Evolutionary conservation across 768 basidiomycete species (phyloP).

Genomic region (Kwoniella europaea): DNA sequence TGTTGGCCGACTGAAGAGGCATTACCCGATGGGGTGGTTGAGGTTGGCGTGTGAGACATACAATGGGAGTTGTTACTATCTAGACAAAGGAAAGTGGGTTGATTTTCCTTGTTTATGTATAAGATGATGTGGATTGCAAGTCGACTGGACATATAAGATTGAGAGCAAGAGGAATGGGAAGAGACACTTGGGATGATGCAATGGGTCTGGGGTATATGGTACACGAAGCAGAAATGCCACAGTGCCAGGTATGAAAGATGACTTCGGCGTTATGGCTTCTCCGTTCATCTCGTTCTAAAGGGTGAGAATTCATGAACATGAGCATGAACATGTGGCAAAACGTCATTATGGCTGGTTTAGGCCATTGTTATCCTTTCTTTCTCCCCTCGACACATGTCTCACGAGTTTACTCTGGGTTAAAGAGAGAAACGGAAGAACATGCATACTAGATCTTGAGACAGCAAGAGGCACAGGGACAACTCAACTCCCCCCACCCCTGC

Average conservation of each 20-base stretch:
- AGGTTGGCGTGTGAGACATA: conserved; percentile 55
- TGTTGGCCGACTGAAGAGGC: conserved; percentile 29
- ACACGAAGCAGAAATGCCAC: background rate
- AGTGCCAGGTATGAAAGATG: background rate
- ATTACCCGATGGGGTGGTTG: conserved; percentile 46
- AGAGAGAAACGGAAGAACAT: background rate
- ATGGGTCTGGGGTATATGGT: background rate
- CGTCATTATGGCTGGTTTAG: background rate
- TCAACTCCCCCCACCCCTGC: background rate
- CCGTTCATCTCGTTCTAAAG: background rate
- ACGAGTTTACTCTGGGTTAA: background rate
- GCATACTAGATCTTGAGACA: too few relatives aligned
- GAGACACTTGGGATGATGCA: conserved; percentile 1
- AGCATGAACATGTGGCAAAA: conserved; percentile 3
- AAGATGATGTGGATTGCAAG: background rate
- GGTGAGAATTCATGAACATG: background rate
- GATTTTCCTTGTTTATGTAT: background rate
- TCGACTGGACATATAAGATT: background rate
- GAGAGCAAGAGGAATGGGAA: background rate
- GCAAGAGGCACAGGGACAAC: background rate
- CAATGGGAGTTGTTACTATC: conserved; percentile 31
- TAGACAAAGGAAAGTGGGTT: background rate
- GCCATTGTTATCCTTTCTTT: background rate
- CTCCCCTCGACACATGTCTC: background rate
- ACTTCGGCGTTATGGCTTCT: conserved; percentile 2